Conservation (phyloP, 305 asterid genomes). For the Withania somnifera region DNA sequence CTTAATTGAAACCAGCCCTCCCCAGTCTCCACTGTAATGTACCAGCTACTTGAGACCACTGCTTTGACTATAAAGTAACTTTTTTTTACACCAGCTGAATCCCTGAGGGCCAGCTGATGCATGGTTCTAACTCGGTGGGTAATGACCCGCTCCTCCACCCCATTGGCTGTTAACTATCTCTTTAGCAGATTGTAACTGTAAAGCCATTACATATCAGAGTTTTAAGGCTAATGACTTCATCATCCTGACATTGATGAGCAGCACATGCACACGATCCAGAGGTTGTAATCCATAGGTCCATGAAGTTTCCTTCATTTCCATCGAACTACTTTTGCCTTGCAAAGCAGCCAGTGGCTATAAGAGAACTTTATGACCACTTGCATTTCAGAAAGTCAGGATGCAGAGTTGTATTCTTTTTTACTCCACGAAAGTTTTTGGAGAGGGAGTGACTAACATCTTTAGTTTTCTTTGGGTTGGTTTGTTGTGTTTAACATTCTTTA, state of each 20-base stretch:
- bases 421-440: background rate
- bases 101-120: background rate
- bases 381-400: background rate
- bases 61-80: background rate
- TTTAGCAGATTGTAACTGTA: background rate
- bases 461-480: background rate
- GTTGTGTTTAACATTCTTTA: background rate
- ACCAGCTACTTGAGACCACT: constrained; percentile 28
- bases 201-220: background rate
- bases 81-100: background rate
- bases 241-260: background rate
- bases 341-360: background rate
- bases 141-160: background rate
- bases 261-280: background rate
- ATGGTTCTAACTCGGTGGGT: background rate
- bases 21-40: constrained; percentile 48
- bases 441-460: background rate
- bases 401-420: background rate
- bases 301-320: background rate
- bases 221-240: background rate
- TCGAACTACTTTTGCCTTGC: background rate
- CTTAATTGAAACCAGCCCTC: constrained; percentile 71
- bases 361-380: background rate
- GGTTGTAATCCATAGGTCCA: background rate
- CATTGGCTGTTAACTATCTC: background rate